Percentiles rank a stretch among this genome's conserved stretches.
These are phyloP conservation scores for Tritrichomonas foetus DNA, from an alignment of 208 protist species.

Conservation along the genomic window DNA sequence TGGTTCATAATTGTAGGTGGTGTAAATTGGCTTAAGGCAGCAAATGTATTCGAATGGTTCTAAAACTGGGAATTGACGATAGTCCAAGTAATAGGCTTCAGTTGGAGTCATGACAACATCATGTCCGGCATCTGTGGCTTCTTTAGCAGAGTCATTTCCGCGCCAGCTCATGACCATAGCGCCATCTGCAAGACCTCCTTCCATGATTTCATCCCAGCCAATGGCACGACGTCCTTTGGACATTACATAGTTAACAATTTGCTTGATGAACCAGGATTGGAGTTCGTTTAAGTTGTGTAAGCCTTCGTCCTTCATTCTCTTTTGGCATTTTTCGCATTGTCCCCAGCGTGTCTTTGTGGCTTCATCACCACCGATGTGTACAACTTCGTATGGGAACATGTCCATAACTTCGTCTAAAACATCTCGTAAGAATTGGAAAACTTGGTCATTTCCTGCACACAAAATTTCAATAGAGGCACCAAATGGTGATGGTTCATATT, in stretches of 20 bases:
- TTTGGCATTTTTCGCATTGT: neutral
- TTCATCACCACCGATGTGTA: neutral
- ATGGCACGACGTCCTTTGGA: neutral
- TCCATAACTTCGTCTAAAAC: neutral
- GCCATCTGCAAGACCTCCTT: neutral
- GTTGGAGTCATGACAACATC: neutral
- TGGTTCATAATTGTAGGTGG: neutral
- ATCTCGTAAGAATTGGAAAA: neutral
- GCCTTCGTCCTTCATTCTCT: neutral
- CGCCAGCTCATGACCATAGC: neutral
- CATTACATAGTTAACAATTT: too few relatives aligned
- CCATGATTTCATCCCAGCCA: neutral
- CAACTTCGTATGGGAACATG: neutral
- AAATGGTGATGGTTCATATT: too few relatives aligned
- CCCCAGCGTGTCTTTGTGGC: neutral
- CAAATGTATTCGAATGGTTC: neutral
- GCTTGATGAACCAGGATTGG: neutral
- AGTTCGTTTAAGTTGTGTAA: neutral
- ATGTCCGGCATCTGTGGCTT: neutral
- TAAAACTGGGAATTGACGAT: neutral
- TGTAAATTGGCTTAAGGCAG: neutral
- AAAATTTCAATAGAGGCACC: neutral
- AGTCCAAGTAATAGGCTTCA: neutral
- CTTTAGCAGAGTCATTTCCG: neutral
- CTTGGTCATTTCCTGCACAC: neutral